Evolutionary conservation across 1,284 basidiomycete species (phyloP).

Genomic region (Ganoderma leucocontextum): DNA sequence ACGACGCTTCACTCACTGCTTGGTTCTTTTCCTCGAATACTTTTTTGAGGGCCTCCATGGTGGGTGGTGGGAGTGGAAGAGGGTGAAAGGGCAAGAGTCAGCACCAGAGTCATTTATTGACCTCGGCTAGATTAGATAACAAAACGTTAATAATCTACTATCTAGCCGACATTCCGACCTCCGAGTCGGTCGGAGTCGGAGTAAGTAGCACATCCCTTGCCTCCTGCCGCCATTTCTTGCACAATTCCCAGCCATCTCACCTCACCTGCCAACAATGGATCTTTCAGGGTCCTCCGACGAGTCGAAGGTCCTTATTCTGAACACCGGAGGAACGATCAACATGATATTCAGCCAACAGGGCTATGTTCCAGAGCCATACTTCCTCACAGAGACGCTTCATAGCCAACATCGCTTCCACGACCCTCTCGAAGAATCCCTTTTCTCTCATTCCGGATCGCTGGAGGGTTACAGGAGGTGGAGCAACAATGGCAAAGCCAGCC

Average conservation of each 20-base stretch:
- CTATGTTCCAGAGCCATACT: conserved; percentile 89
- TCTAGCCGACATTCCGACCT: conserved; percentile 20
- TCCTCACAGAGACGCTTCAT: conserved; percentile 83
- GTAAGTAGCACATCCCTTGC: no score
- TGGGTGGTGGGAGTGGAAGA: conserved; percentile 25
- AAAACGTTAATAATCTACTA: conserved; percentile 23
- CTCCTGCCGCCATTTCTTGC: background rate
- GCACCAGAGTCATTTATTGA: conserved; percentile 31
- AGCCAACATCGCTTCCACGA: conserved; percentile 89
- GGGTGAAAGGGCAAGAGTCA: conserved; percentile 25
- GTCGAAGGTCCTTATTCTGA: conserved; percentile 83
- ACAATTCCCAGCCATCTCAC: conserved; percentile 1
- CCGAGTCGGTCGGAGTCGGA: no score
- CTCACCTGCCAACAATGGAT: conserved; percentile 50
- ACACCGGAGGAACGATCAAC: conserved; percentile 87
- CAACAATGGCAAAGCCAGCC: conserved; percentile 32
- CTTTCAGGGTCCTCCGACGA: conserved; percentile 64
- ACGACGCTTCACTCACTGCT: conserved; percentile 53
- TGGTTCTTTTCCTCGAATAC: conserved; percentile 79
- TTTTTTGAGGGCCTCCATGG: conserved; percentile 80
- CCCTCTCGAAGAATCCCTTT: conserved; percentile 81
- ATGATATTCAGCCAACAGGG: conserved; percentile 85
- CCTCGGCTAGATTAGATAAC: conserved; percentile 1
- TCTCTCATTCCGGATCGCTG: conserved; percentile 76
- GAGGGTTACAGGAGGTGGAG: conserved; percentile 81